Base-by-base conservation (phyloP, 768 basidiomycete genomes). In the Phlebiopsis flavidoalba region DNA sequence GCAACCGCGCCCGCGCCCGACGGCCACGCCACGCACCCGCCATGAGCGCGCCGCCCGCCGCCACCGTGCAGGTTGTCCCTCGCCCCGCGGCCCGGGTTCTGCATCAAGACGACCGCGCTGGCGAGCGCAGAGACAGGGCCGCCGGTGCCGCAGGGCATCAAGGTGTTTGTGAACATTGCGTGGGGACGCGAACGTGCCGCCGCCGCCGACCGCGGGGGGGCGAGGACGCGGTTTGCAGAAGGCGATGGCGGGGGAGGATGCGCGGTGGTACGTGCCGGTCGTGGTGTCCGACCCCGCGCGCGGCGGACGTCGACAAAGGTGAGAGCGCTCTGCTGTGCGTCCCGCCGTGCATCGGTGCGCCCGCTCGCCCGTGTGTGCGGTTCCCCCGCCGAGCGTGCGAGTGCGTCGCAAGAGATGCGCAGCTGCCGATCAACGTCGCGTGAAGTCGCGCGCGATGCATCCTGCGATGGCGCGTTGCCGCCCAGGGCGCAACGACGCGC, bases 101-200 rank as follows among this genome's bases (percentile, higher is more conserved):
- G 88, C 69, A 67, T 90, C 58, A 91, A 91, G 71, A 80, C 87
- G 0, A 67, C 76, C 17, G 73, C 79, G 0, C 67, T 80, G 4
- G 75, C 79, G 48, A 71, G 79, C 5, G 76, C 75, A 0, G 61
- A 77, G 52, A 57, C 22, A n/a, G 43, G 54, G 3, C 67, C 75
- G 22, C 63, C 71, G 11, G 73, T 87, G 19, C 75, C 80, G 11
- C 71, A 76, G 37, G 81, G 79, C 24, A 70, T 73, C 61, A 91
- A 93, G 72, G 71, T 91, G 36, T 93, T 93, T 69, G 73, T 91
- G 33, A 93, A 93, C 66, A 74, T 93, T 14, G 83, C 85, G 17
- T 92, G 84, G 81, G n/a, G 88, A 89, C 59, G 19, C 73, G 10
- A 80, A 84, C 61, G 82, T 91, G 0, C 90, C 90, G 3, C 78